Evolutionary conservation across 495 filamentous ascomycete genomes (phyloP).

Genomic region (Hyphodiscus hymeniophilus): DNA sequence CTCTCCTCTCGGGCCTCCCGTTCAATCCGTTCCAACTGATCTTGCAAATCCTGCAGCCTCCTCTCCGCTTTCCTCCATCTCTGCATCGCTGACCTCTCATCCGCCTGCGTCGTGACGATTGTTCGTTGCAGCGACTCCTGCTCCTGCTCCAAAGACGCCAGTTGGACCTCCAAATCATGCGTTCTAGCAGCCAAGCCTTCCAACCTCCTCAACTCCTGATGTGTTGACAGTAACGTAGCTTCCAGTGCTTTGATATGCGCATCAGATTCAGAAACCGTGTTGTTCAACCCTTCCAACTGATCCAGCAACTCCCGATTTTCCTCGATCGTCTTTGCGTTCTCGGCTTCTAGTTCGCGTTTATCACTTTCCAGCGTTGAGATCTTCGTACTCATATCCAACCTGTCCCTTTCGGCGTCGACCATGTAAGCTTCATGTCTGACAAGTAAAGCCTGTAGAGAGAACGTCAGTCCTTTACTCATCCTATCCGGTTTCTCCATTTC

Average conservation of each 20-base stretch:
- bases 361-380: conserved; percentile 73
- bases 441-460: conserved; percentile 77
- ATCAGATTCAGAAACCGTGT: conserved; percentile 65
- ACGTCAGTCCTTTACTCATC: conserved; percentile 49
- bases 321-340: conserved; percentile 63
- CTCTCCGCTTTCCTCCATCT: conserved; percentile 79
- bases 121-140: conserved; percentile 62
- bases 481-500: not conserved
- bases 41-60: conserved; percentile 62
- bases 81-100: conserved; percentile 65
- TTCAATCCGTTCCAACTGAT: conserved; percentile 85
- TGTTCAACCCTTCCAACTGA: conserved; percentile 76
- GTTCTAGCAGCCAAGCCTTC: conserved; percentile 65
- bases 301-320: conserved; percentile 74
- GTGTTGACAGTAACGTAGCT: conserved; percentile 61
- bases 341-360: conserved; percentile 62
- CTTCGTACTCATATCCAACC: conserved; percentile 54
- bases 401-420: conserved; percentile 78
- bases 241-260: conserved; percentile 62
- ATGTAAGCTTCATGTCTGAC: conserved; percentile 90
- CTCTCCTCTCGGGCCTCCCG: conserved; percentile 75
- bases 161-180: conserved; percentile 66
- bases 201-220: conserved; percentile 66
- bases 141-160: conserved; percentile 70
- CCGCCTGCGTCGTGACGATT: conserved; percentile 55